phyloP scores from a whole-genome alignment of 306 rosid genomes.

The Quercus glauca region DNA sequence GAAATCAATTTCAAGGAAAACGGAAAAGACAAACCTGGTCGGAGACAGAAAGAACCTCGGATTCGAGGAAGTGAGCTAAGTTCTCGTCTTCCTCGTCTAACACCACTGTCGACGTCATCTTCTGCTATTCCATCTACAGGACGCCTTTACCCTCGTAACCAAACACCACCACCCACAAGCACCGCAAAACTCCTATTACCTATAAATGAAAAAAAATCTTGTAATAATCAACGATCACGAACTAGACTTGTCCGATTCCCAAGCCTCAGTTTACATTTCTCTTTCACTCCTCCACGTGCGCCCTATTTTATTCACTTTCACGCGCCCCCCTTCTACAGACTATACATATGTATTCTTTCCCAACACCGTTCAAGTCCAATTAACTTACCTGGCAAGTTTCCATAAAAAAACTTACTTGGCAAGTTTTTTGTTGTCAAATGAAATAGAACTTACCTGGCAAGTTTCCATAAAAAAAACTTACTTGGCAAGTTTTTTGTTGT shows the following conservation, averaged over 20 bases:
- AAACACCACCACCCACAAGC: background rate
- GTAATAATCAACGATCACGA: background rate
- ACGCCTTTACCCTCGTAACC: conserved; percentile 10
- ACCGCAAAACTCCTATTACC: no score
- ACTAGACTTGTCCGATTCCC: conserved; percentile 19
- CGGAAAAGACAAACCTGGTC: conserved; percentile 38
- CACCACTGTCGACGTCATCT: conserved; percentile 31
- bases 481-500: background rate
- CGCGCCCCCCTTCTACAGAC: no score
- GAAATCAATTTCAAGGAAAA: background rate
- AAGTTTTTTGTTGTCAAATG: background rate
- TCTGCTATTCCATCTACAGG: background rate
- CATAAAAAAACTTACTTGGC: no score
- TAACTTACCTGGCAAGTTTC: no score
- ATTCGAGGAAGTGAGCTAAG: conserved; percentile 76
- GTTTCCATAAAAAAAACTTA: no score
- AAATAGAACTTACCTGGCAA: no score
- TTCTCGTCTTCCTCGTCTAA: conserved; percentile 81
- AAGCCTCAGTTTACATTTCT: background rate
- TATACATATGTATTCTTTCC: no score
- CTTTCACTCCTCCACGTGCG: no score
- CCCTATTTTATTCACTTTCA: no score
- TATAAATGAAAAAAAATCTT: no score
- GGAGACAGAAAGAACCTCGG: conserved; percentile 75
- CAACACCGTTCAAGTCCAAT: no score